Base-by-base conservation (phyloP, 495 filamentous ascomycete species). In the Penicillium subrubescens region DNA sequence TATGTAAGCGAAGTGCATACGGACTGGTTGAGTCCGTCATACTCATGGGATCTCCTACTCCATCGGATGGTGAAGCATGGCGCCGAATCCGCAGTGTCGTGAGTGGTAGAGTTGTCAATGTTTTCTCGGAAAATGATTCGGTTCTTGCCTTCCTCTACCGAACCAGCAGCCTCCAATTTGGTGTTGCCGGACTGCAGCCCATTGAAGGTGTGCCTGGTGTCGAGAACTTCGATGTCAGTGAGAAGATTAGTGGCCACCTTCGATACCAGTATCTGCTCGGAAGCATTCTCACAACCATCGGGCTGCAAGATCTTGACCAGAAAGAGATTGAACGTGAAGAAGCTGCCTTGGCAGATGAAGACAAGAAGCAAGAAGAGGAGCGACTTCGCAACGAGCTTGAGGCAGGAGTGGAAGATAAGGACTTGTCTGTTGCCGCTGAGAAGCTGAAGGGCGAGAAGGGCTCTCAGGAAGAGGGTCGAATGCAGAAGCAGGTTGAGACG, bases 1-100 rank as follows among this genome's bases (percentile, higher is more conserved):
- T 99, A 33, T 90, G 91, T 0, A 88, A 92, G 71, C 82, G 92
- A 59, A 82, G 86, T 62, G 92, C 89, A 0, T 97, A 96, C 74
- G 95, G 95, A 0, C 70, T 98, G 4, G 82, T 99, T 14, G 95
- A 98, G 67, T 90, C 88, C 33, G 94, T 86, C 5, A 86, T 96
- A 19, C 63, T 99, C 34, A 90, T 97, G 70, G 95, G 95, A 11
- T 84, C 90, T 0, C 93, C 95, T 2, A 87, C 87, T 3, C 94
- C 94, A 0, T 88, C 87, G 0, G 81, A 87, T 48, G 71, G 80
- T 6, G 75, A 75, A 2, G 82, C 90, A 65, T 95, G 92, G 92
- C 77, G 84, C 34, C 81, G 82, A 65, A 83, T 94, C 66, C 85
- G 90, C 11, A 85, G 82, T 48, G 90, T 93, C 0, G 91, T 94